Evolutionary conservation across 1,284 basidiomycete species (phyloP), one percentile per base, ranked within the genome.

Genomic region (Kwoniella shivajii): DNA sequence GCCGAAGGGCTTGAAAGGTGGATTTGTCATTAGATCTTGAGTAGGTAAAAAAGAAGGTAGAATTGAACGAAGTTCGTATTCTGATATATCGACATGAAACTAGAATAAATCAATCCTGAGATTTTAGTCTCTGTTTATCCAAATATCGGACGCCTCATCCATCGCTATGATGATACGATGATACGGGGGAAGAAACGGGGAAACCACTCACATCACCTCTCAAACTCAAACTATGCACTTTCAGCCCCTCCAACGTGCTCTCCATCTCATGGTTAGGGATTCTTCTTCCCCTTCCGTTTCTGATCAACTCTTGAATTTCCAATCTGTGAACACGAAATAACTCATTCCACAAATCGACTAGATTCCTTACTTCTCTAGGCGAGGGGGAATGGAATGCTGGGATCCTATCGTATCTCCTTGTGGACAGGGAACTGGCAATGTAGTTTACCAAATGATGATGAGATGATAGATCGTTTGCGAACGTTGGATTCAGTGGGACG

Each of bases 1-100:
- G 0, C 61, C 68, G 24, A 74, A 67, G 7, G 70, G 66, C 20
- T 52, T 14, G 45, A 66, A 70, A 9, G 68, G 71, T 14, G 65
- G 67, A 16, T 41, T n/a, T 6, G 47, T 24, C 1, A 64, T 27
- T 14, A 61, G 36, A 20, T 38, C 34, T 24, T 29, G 13, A 20
- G 45, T 56, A 3, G 29, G 3, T 6, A 30, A 26, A 14, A 30
- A 11, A 18, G 18, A 6, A 29, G 37, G 50, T 6, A 60, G 26
- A 22, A 53, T 20, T 11, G 58, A 31, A n/a, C 45, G 54, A n/a
- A 56, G 44, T 16, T 51, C 33, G 7, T 16, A 33, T 16, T 33
- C 13, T 16, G 46, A 9, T 16, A 31, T 36, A 29, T 36, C 22
- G 18, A 50, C 30, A 31, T 38, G 37, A 18, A 42, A 52, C 44